phyloP scores from a whole-genome alignment of 108 stramenopile species.

The Seminavis robusta region DNA sequence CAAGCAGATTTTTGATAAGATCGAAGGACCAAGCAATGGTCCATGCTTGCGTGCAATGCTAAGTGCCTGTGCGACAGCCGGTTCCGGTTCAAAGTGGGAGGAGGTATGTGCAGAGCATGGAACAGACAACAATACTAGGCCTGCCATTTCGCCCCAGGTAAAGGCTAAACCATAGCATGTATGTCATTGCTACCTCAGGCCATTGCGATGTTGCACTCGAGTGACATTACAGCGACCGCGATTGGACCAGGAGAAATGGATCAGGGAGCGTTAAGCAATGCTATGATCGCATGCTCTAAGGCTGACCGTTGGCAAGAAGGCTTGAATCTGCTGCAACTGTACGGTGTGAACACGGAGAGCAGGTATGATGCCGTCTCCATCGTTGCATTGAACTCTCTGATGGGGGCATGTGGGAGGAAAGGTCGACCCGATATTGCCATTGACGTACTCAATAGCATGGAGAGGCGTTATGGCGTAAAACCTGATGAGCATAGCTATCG shows the following conservation, averaged over 20 bases:
- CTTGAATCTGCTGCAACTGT: conserved; percentile 54
- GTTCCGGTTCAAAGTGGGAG: conserved; percentile 36
- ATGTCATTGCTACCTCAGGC: too few relatives aligned
- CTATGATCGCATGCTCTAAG: conserved; percentile 38
- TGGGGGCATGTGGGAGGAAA: conserved; percentile 54
- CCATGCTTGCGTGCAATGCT: conserved; percentile 62
- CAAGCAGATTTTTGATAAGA: conserved; percentile 31
- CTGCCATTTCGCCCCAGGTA: too few relatives aligned
- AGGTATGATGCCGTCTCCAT: conserved; percentile 17
- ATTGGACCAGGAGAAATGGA: conserved; percentile 44
- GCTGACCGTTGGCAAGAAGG: conserved; percentile 57
- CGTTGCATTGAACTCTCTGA: conserved; percentile 55
- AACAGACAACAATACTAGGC: too few relatives aligned
- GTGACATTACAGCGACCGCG: conserved; percentile 43
- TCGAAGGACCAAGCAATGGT: conserved; percentile 43
- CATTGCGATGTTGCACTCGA: conserved; percentile 46
- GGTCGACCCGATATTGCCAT: conserved; percentile 64
- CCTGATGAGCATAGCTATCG: conserved; percentile 54
- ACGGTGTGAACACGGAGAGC: conserved; percentile 23
- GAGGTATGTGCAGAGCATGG: too few relatives aligned
- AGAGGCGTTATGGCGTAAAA: conserved; percentile 22
- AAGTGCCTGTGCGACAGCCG: conserved; percentile 34
- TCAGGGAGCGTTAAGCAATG: conserved; percentile 43
- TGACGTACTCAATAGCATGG: conserved; percentile 53
- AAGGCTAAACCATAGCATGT: too few relatives aligned